Evolutionary conservation across 176 grass and related monocot species (phyloP).

Genomic region (Pontederia crassipes): DNA sequence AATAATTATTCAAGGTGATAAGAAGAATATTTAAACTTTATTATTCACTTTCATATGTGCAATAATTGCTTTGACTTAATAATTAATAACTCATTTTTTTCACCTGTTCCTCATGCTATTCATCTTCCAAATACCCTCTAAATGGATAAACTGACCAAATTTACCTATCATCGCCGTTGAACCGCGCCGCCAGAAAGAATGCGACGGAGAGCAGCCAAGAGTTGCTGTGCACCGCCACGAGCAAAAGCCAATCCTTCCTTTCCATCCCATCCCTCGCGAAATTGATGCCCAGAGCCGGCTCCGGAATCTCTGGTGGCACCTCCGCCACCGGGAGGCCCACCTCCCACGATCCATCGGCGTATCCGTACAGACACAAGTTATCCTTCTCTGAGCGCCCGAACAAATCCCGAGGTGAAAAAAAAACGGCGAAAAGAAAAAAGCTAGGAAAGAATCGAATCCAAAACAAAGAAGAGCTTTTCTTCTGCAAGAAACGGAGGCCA

Average conservation of each 20-base stretch:
- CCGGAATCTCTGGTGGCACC: slow-evolving; percentile 67
- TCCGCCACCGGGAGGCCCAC: slow-evolving; percentile 57
- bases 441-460: background rate
- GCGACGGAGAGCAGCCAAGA: slow-evolving; percentile 70
- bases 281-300: slow-evolving; percentile 71
- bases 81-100: too few species aligned
- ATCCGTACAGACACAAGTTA: slow-evolving; percentile 60
- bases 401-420: background rate
- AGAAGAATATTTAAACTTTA: too few species aligned
- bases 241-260: slow-evolving; percentile 57
- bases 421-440: slow-evolving; percentile 5
- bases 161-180: slow-evolving; percentile 57
- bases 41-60: too few species aligned
- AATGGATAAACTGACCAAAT: too few species aligned
- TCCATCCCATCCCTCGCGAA: slow-evolving; percentile 71
- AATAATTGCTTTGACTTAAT: too few species aligned
- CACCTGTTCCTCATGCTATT: too few species aligned
- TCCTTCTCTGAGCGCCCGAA: slow-evolving; percentile 35
- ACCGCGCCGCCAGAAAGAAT: slow-evolving; percentile 50
- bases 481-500: background rate
- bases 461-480: slow-evolving; percentile 3
- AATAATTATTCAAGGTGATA: too few species aligned
- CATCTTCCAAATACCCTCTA: too few species aligned
- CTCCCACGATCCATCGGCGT: slow-evolving; percentile 44
- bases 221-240: slow-evolving; percentile 64